Conservation (phyloP, 2,329 filamentous ascomycete species). For the Calonectria pauciramosa region DNA sequence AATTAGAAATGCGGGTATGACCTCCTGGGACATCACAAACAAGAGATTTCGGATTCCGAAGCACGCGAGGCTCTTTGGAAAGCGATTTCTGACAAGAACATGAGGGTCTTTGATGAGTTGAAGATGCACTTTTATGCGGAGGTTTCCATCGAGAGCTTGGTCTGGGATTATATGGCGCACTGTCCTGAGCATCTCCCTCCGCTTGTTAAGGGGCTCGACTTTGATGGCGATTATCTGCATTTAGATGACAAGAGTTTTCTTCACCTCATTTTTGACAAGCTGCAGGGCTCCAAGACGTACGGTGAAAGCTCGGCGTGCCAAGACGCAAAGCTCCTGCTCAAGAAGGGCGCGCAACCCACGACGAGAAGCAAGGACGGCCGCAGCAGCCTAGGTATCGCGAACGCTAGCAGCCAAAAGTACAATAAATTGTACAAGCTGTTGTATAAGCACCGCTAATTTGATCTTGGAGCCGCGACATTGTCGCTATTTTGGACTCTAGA, state of each 20-base stretch:
- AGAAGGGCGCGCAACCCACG: background rate
- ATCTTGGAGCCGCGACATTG: background rate
- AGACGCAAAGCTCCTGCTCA: background rate
- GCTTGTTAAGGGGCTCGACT: background rate
- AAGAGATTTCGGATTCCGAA: background rate
- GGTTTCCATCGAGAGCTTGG: background rate
- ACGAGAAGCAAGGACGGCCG: background rate
- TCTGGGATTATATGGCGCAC: background rate
- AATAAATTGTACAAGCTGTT: background rate
- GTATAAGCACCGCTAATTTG: background rate
- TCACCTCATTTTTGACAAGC: background rate
- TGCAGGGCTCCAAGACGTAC: background rate
- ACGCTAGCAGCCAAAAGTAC: background rate
- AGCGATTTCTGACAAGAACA: background rate
- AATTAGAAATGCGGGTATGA: constrained; percentile 3
- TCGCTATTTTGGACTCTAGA: background rate
- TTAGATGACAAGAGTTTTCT: background rate
- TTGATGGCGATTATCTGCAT: background rate
- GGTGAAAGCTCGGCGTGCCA: background rate
- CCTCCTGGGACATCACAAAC: background rate
- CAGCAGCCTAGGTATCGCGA: background rate
- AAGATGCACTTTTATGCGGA: background rate
- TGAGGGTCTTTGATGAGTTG: background rate
- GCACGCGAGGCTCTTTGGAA: background rate
- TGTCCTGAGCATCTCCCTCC: background rate